phyloP scores from a whole-genome alignment of 2,329 filamentous ascomycete species.

The Ophiocordyceps robertsii region DNA sequence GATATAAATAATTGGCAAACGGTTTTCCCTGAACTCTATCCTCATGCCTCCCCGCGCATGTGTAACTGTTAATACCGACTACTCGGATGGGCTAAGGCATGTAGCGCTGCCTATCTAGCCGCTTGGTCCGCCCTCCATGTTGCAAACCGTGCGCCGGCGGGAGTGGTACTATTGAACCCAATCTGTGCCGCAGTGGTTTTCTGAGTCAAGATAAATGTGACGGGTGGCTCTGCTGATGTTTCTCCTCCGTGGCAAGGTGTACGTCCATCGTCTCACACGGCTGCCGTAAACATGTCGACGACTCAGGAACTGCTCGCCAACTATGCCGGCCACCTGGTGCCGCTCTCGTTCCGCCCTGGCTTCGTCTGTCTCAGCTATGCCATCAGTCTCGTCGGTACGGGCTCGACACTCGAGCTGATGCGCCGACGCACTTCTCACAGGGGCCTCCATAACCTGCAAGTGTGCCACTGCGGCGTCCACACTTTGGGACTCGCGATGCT shows the following conservation, averaged over 20 bases:
- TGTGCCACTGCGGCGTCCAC: constrained; percentile 5
- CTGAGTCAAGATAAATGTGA: background rate
- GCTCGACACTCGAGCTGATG: constrained; percentile 70
- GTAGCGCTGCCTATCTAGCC: background rate
- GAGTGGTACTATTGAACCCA: background rate
- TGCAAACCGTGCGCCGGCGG: background rate
- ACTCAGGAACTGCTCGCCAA: constrained; percentile 17
- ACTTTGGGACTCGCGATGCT: background rate
- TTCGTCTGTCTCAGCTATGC: constrained; percentile 62
- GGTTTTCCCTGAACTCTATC: too few relatives aligned
- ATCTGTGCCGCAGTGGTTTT: background rate
- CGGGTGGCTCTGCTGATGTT: background rate
- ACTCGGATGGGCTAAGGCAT: background rate
- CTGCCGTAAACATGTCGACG: constrained; percentile 1
- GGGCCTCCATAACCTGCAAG: constrained; percentile 57
- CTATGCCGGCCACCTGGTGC: constrained; percentile 32
- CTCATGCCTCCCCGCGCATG: too few relatives aligned
- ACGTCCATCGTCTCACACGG: too few relatives aligned
- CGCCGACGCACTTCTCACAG: constrained; percentile 59
- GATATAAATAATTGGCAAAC: too few relatives aligned
- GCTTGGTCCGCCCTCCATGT: background rate
- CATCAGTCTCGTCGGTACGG: constrained; percentile 64
- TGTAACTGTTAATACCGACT: too few relatives aligned
- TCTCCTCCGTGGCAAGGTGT: too few relatives aligned
- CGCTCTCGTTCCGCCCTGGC: constrained; percentile 37